Evolutionary conservation across 495 filamentous ascomycete species (phyloP), one percentile per base, ranked within the genome.

Genomic region (Daldinia loculata): DNA sequence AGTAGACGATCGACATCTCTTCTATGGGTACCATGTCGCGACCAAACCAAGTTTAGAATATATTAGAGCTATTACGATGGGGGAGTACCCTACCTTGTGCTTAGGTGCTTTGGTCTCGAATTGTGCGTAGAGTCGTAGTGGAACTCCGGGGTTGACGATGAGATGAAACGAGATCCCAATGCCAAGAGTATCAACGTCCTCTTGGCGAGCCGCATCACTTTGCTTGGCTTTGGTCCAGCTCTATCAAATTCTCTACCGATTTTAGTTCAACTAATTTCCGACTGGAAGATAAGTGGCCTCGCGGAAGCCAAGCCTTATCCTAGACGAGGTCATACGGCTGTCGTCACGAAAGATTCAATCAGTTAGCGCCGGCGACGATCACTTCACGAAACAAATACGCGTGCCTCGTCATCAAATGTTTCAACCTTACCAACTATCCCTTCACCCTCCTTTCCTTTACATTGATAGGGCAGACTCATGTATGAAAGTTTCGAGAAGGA

Each of bases 111-210:
- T 72, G 65, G 51, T 72, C 64, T 52, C 24, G 30, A 52, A 14
- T 66, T 26, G 36, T n/a, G 17, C 39, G 41, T 51, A 43, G n/a
- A 56, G 24, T 32, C 32, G 52, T 32, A 45, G 36, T 29, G 45
- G 38, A 48, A 38, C 52, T 38, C 59, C 63, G 52, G 63, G 69
- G 59, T 50, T 58, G 29, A 26, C 56, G 66, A 69, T 62, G 65
- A 64, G 61, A 62, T 73, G 70, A 73, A 73, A 73, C 70, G 27
- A 73, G 65, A 73, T 66, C 50, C 26, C 30, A 67, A 72, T 64
- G 69, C 69, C 69, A 68, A 72, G 70, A 55, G 70, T 66, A 66
- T 69, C 70, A 69, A 66, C 30, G 27, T 41, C 12, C 51, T 63
- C 70, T 73, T 73, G 70, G 70, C 70, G 61, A 61, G 56, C 60